Percentiles rank a stretch among this genome's conserved stretches.
These are phyloP conservation scores for Fusarium brachygibbosum DNA, from an alignment of 2,329 filamentous ascomycete genomes.

Conservation along the genomic window DNA sequence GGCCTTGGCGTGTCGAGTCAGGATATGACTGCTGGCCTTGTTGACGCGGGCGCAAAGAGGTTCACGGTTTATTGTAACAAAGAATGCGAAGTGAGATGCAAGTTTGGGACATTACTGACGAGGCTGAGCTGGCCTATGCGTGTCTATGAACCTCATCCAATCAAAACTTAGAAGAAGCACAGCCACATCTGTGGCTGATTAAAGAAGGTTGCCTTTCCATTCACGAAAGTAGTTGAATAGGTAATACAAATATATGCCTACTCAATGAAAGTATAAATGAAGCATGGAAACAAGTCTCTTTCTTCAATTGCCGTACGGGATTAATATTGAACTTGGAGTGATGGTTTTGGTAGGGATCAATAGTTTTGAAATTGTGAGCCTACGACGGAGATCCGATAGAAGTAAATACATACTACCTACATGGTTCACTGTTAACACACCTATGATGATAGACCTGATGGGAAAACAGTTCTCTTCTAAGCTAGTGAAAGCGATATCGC, in stretches of 20 bases:
- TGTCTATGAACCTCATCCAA: slow-evolving; percentile 30
- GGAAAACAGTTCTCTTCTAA: neutral
- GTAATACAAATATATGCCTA: neutral
- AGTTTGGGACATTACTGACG: slow-evolving; percentile 40
- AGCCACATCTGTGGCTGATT: slow-evolving; percentile 27
- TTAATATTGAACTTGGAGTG: neutral
- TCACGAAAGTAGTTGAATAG: neutral
- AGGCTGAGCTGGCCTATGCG: slow-evolving; percentile 44
- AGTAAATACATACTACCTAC: neutral
- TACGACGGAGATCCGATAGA: neutral
- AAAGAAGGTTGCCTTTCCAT: neutral
- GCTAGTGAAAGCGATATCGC: neutral
- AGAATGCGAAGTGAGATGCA: slow-evolving; percentile 36
- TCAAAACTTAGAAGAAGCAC: neutral
- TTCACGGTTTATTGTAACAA: slow-evolving; percentile 9
- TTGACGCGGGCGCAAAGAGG: slow-evolving; percentile 38
- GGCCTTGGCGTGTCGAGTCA: slow-evolving; percentile 37
- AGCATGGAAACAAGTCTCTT: neutral
- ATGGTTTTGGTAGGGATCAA: neutral
- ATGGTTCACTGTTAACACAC: neutral
- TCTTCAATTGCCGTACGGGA: neutral
- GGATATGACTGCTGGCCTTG: slow-evolving; percentile 41
- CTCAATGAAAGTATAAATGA: neutral
- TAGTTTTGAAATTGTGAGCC: neutral
- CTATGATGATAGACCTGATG: neutral